Base-by-base conservation (phyloP, 2,329 filamentous ascomycete genomes). In the Fusarium torreyae region DNA sequence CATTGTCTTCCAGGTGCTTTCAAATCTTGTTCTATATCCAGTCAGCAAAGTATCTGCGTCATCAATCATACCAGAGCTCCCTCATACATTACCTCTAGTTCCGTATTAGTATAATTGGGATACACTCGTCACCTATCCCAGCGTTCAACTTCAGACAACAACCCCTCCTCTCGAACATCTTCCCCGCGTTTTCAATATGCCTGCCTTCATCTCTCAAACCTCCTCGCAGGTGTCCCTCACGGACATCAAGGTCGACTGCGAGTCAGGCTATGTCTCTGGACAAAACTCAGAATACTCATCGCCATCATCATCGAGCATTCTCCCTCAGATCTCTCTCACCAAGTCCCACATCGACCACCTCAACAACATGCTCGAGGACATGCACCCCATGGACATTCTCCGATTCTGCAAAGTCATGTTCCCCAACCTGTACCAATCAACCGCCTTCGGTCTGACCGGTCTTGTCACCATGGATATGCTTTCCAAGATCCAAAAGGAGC, bases 321-420 rank as follows among this genome's bases (percentile, higher is more conserved):
- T 95, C 20, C 92, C 94, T 15, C 88, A 93, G 64, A 87, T 98
- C 75, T 89, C 91, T 80, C 94, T 99, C 84, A 95, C 93, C 71
- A 92, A 92, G 79, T 88, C 91, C 68, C 95, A 99, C 80, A 86
- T 98, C 73, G 91, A 93, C 75, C 95, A 95, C 81, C 87, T 99
- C 79, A 99, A 99, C 86, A 83, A 89, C 69, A 94, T 97, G 81
- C 85, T 99, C 74, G 92, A 96, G 80, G 88, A 91, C 77, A 92
- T 98, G 80, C 89, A 94, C 77, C 93, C 96, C 66, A 86, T 95
- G 87, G 95, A 98, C 70, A 92, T 98, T 75, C 88, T 99, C 65
- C 91, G 90, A 82, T 98, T 97, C 92, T 94, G 91, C 86, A 92
- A 95, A 78, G 91, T 92, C 74, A 92, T 95, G 74, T 91, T 99